phyloP scores from a whole-genome alignment of 805 yeast species.

The Candida railenensis region DNA sequence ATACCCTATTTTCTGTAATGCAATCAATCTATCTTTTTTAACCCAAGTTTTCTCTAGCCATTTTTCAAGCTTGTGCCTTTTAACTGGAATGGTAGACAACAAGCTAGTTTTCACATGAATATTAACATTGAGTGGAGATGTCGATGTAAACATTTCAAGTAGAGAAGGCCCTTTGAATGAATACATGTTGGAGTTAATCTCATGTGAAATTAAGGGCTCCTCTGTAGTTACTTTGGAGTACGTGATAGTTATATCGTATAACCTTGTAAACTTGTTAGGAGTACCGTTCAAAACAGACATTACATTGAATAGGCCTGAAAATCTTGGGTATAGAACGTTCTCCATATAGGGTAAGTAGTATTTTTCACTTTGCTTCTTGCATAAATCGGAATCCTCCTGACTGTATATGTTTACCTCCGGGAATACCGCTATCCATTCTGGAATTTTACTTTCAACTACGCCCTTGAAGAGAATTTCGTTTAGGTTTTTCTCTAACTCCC shows the following conservation, averaged over 20 bases:
- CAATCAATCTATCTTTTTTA: constrained; percentile 53
- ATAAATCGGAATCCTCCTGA: constrained; percentile 45
- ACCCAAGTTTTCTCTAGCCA: constrained; percentile 79
- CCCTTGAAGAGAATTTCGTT: constrained; percentile 34
- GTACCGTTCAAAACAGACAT: constrained; percentile 39
- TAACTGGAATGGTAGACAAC: constrained; percentile 48
- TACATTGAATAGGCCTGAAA: constrained; percentile 52
- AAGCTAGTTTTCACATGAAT: constrained; percentile 50
- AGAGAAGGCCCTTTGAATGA: constrained; percentile 25
- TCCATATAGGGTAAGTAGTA: constrained; percentile 60
- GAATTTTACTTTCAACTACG: constrained; percentile 33
- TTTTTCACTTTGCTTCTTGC: constrained; percentile 52
- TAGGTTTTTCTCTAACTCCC: constrained; percentile 49
- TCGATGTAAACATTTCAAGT: constrained; percentile 27
- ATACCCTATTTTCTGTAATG: background rate
- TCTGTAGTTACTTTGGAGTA: constrained; percentile 23
- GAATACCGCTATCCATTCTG: constrained; percentile 68
- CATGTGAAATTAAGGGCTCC: background rate
- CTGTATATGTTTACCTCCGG: constrained; percentile 83
- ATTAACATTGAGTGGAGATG: constrained; percentile 33
- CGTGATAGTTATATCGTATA: constrained; percentile 57
- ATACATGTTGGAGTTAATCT: background rate
- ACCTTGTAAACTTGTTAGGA: constrained; percentile 35
- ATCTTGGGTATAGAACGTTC: constrained; percentile 77
- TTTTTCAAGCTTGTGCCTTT: constrained; percentile 57